Conservation (phyloP, 2,329 filamentous ascomycete genomes). For the Thelonectria rubi region DNA sequence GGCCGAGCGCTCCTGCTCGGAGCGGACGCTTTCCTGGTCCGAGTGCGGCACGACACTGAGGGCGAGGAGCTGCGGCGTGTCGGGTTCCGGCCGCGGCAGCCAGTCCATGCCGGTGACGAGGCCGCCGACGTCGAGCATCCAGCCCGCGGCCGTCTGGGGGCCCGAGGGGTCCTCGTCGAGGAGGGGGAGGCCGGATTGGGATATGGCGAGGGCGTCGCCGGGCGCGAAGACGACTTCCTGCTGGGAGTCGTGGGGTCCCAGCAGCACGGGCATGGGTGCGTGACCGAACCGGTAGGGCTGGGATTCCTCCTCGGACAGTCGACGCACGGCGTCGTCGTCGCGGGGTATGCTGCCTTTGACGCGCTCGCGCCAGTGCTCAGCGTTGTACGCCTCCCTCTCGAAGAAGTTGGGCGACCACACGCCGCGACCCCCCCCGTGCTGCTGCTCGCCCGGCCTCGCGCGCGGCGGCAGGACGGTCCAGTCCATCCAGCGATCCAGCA, state of each 20-base stretch:
- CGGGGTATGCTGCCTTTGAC: slow-evolving; percentile 31
- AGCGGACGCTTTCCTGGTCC: slow-evolving; percentile 57
- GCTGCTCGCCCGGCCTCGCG: slow-evolving; percentile 37
- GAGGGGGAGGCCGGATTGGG: slow-evolving; percentile 44
- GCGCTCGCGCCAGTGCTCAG: slow-evolving; percentile 42
- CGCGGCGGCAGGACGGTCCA: slow-evolving; percentile 53
- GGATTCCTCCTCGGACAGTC: slow-evolving; percentile 41
- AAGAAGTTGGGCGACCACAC: slow-evolving; percentile 53
- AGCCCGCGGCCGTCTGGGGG: slow-evolving; percentile 51
- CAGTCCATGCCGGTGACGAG: slow-evolving; percentile 63
- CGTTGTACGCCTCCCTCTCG: slow-evolving; percentile 47
- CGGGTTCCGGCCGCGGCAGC: slow-evolving; percentile 52
- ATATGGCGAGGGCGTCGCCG: slow-evolving; percentile 39
- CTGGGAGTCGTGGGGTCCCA: slow-evolving; percentile 46
- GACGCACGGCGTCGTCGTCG: slow-evolving; percentile 20
- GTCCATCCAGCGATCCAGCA: slow-evolving; percentile 54
- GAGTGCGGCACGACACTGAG: slow-evolving; percentile 60
- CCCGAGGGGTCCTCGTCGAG: slow-evolving; percentile 37
- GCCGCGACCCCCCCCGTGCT: slow-evolving; percentile 45
- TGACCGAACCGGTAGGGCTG: slow-evolving; percentile 42
- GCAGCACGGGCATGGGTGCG: slow-evolving; percentile 45
- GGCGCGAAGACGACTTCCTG: slow-evolving; percentile 44
- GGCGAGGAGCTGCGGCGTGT: slow-evolving; percentile 59
- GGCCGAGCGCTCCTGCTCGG: slow-evolving; percentile 47
- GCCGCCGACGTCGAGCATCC: slow-evolving; percentile 64